phyloP scores from a whole-genome alignment of 169 alveolate genomes.

The Plasmodium berghei region DNA sequence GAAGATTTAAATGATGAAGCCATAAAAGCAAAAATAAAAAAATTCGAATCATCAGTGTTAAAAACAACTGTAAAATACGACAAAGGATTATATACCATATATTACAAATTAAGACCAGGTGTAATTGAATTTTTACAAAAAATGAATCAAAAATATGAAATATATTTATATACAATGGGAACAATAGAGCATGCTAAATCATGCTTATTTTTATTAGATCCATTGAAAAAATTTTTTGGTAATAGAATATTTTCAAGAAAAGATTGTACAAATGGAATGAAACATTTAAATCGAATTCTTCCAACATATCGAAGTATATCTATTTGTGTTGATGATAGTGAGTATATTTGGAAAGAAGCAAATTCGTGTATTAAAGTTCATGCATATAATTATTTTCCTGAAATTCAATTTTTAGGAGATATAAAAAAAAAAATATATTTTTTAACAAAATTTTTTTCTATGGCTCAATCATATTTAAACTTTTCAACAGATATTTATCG shows the following conservation, averaged over 20 bases:
- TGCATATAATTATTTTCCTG: conserved; percentile 68
- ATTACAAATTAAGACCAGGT: conserved; percentile 89
- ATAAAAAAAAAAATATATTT: conserved; percentile 55
- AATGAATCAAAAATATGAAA: conserved; percentile 78
- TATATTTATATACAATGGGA: conserved; percentile 89
- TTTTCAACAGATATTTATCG: conserved; percentile 42
- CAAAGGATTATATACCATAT: conserved; percentile 76
- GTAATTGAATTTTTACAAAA: conserved; percentile 82
- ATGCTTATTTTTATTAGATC: conserved; percentile 85
- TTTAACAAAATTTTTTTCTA: conserved; percentile 66
- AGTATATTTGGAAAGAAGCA: conserved; percentile 63
- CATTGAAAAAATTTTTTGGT: conserved; percentile 79
- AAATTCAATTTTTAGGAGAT: conserved; percentile 62
- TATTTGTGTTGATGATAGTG: conserved; percentile 68
- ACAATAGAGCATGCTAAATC: conserved; percentile 88
- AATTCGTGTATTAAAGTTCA: conserved; percentile 66
- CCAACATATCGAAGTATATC: conserved; percentile 72
- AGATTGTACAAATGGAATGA: conserved; percentile 75
- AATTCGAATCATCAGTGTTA: conserved; percentile 77
- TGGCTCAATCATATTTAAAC: conserved; percentile 58
- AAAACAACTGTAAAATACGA: conserved; percentile 78
- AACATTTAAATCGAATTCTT: conserved; percentile 45
- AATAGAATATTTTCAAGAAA: conserved; percentile 80
- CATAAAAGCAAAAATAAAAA: conserved; percentile 31
- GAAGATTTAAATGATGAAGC: conserved; percentile 63